These are phyloP conservation scores for Ammopiptanthus mongolicus DNA, from an alignment of 306 rosid genomes.

Conservation along the genomic window DNA sequence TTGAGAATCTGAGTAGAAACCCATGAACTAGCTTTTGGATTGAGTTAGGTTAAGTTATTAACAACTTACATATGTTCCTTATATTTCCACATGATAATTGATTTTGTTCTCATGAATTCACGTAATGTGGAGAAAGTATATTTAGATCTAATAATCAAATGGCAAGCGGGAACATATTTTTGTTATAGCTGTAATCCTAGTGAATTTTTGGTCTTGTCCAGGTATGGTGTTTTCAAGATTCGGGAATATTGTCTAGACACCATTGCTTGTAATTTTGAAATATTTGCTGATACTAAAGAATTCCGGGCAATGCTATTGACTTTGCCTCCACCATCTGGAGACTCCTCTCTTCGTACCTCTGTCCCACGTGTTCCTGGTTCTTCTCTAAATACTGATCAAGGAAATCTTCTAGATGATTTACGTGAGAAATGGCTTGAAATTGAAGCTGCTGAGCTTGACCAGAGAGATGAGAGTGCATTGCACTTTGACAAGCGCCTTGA, in stretches of 20 bases:
- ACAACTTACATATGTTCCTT: background rate
- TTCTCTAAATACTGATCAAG: conserved; percentile 55
- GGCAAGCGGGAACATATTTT: background rate
- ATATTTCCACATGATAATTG: background rate
- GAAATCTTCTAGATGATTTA: conserved; percentile 84
- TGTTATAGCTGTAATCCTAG: background rate
- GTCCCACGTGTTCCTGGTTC: conserved; percentile 95
- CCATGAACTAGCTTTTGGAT: no score
- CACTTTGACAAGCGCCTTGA: conserved; percentile 86
- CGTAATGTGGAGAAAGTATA: background rate
- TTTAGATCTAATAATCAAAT: background rate
- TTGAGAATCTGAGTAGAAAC: no score
- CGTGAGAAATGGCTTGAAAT: conserved; percentile 98
- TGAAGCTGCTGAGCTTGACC: conserved; percentile 93
- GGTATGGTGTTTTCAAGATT: conserved; percentile 86
- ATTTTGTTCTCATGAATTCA: background rate
- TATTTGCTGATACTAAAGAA: conserved; percentile 73
- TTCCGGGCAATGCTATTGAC: conserved; percentile 81
- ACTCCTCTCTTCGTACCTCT: conserved; percentile 83
- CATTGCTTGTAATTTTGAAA: conserved; percentile 81
- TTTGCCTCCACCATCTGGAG: conserved; percentile 93
- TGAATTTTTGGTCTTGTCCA: conserved; percentile 27
- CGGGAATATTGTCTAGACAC: conserved; percentile 85
- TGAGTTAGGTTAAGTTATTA: no score
- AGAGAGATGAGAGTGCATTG: conserved; percentile 93